Evolutionary conservation across 257 asterid genomes (phyloP), one percentile per base, ranked within the genome.

Genomic region (Jasminum sambac): DNA sequence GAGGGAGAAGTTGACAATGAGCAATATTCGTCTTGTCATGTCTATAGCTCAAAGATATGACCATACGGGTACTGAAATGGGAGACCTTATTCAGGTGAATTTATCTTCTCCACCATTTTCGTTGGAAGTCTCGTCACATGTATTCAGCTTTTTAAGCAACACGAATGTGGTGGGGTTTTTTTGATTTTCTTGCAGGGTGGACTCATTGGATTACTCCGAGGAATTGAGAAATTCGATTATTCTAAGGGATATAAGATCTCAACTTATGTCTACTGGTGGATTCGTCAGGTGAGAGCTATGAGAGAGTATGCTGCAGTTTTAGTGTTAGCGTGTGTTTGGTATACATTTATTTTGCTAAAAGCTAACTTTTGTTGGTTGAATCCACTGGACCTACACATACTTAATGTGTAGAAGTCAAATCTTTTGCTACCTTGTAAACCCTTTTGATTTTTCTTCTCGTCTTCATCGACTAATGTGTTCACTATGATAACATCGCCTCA

Each of bases 191-290:
- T 84, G 75, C 65, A 92, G 98, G 99, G 95, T 46, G 99, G 99
- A 52, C 84, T 91, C 43, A 86, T 91, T 76, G 98, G 99, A 66
- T 84, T 94, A 70, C 96, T 94, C 57, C 78, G 98, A 50, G 99
- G 99, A 55, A 94, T 94, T 68, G 98, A 91, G 85, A 94, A 94
- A 80, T 94, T 84, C 63, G 99, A 94, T 77, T 84, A 96, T 61
- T 86, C 96, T 7, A 94, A 89, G 85, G 99, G 99, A 50, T 94
- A 88, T 79, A 94, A 86, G 89, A 89, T 94, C 72, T 94, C 99
- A 14, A 94, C 99, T 46, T 94, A 94, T 68, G 99, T 94, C 63
- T 94, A 91, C 72, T 94, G 99, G 99, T 94, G 98, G 98, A 94
- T 94, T 71, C 90, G 98, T 43, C 98, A 89, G 97, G 97, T 93